phyloP scores from a whole-genome alignment of 78 protist species.

The Trichosphaerium sp. region DNA sequence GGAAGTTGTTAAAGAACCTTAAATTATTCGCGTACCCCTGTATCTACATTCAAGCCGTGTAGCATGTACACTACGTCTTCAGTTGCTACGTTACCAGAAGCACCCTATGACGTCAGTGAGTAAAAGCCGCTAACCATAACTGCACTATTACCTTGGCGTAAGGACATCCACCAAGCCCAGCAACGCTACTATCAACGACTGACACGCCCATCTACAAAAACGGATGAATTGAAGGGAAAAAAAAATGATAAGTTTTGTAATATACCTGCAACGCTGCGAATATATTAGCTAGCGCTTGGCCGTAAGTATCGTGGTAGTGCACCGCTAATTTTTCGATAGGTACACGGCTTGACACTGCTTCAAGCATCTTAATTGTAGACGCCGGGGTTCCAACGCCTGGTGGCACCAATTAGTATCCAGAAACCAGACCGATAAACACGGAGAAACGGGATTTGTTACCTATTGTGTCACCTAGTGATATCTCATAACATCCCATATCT shows the following conservation, averaged over 20 bases:
- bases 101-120: slow-evolving; percentile 48
- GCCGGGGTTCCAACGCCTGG: slow-evolving; percentile 87
- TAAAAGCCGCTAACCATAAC: not conserved
- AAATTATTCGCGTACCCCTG: slow-evolving; percentile 14
- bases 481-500: slow-evolving; percentile 85
- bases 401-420: no score
- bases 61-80: slow-evolving; percentile 87
- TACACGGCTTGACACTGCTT: slow-evolving; percentile 20
- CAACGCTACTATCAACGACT: slow-evolving; percentile 67
- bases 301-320: slow-evolving; percentile 90
- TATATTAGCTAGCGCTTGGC: slow-evolving; percentile 85
- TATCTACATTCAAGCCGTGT: slow-evolving; percentile 65
- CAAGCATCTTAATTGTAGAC: slow-evolving; percentile 32
- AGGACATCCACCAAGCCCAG: slow-evolving; percentile 92
- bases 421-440: no score
- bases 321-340: slow-evolving; percentile 62
- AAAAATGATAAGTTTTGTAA: not conserved
- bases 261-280: slow-evolving; percentile 40
- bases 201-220: slow-evolving; percentile 44
- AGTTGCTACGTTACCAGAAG: slow-evolving; percentile 86
- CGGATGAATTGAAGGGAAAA: not conserved
- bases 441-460: no score
- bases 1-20: not conserved
- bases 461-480: slow-evolving; percentile 88
- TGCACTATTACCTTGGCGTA: no score